phyloP scores from a whole-genome alignment of 768 basidiomycete genomes.

The Tricholoma terreum region DNA sequence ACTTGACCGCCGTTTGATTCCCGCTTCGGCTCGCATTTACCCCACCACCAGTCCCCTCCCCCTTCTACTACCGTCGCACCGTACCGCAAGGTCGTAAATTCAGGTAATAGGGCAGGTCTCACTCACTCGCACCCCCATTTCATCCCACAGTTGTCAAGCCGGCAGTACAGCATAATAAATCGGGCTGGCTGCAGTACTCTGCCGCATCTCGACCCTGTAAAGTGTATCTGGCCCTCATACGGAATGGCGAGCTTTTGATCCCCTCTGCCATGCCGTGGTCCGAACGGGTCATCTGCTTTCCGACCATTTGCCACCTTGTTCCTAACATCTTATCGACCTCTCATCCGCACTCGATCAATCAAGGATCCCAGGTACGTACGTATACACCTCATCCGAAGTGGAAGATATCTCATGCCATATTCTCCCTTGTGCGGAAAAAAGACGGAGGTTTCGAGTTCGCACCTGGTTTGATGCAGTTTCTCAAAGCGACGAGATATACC shows the following conservation, averaged over 20 bases:
- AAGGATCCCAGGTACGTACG: not conserved
- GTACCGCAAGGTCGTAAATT: not conserved
- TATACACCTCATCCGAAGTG: not conserved
- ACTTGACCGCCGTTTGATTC: not conserved
- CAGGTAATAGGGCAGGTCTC: not conserved
- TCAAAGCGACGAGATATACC: not conserved
- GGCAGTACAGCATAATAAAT: not conserved
- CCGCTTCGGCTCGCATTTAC: not conserved
- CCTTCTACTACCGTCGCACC: not conserved
- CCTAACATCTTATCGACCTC: not conserved
- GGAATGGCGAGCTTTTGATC: not conserved
- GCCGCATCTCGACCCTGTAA: not conserved
- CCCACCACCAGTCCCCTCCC: not conserved
- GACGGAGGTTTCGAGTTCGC: not conserved
- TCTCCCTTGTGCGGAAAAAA: not conserved
- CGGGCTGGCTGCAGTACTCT: not conserved
- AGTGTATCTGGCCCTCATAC: too few relatives aligned
- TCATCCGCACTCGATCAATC: not conserved
- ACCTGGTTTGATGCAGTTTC: not conserved
- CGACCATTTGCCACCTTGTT: not conserved
- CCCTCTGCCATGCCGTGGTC: not conserved
- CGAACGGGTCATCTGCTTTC: not conserved
- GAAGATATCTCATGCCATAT: not conserved
- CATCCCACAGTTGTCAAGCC: slow-evolving; percentile 1
- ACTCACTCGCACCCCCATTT: not conserved